Percentiles rank a stretch among this genome's conserved stretches.
These are phyloP conservation scores for Fusarium zealandicum DNA, from an alignment of 2,329 filamentous ascomycete species.

Conservation along the genomic window DNA sequence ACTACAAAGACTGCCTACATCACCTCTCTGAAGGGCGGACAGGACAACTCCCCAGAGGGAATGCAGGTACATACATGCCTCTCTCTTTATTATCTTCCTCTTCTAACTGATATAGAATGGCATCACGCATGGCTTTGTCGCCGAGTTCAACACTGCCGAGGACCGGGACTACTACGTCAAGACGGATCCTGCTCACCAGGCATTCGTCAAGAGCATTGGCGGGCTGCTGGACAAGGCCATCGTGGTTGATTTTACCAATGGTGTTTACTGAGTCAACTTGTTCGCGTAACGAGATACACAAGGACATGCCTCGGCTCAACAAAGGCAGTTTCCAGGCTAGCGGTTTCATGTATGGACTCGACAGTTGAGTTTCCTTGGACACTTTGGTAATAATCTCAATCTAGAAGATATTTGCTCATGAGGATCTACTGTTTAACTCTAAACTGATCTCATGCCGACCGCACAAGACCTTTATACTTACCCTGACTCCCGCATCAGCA, in stretches of 20 bases:
- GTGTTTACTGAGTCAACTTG: constrained; percentile 42
- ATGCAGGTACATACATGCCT: constrained; percentile 57
- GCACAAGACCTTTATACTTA: too few relatives aligned
- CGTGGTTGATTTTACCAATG: constrained; percentile 67
- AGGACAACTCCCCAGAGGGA: constrained; percentile 68
- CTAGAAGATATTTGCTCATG: too few relatives aligned
- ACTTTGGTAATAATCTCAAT: too few relatives aligned
- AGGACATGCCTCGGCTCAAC: too few relatives aligned
- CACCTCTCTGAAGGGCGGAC: constrained; percentile 63
- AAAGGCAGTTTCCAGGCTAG: too few relatives aligned
- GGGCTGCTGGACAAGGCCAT: constrained; percentile 59
- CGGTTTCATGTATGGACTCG: too few relatives aligned
- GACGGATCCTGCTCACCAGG: constrained; percentile 68
- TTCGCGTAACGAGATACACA: background rate
- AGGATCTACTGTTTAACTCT: too few relatives aligned
- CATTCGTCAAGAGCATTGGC: constrained; percentile 61
- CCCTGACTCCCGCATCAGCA: too few relatives aligned
- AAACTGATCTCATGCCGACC: too few relatives aligned
- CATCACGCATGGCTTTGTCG: constrained; percentile 73
- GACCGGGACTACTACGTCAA: constrained; percentile 74
- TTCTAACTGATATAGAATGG: constrained; percentile 54
- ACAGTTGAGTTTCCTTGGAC: too few relatives aligned
- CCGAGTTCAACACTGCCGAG: constrained; percentile 67
- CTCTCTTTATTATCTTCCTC: background rate
- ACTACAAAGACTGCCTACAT: constrained; percentile 66